Evolutionary conservation across 257 asterid species (phyloP).

Genomic region (Fraxinus quadrangulata): DNA sequence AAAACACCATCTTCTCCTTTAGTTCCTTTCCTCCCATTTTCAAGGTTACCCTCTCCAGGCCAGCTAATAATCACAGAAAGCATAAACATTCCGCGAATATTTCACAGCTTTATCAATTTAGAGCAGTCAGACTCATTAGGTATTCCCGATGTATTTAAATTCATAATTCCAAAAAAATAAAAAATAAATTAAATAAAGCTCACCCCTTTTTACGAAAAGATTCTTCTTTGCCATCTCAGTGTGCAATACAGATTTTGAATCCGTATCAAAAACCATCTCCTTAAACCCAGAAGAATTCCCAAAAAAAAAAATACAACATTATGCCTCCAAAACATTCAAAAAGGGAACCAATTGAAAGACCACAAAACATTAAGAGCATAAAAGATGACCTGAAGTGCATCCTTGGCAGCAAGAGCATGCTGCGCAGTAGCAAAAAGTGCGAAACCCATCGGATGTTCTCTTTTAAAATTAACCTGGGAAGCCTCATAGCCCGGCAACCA

Average conservation of each 20-base stretch:
- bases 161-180: background rate
- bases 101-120: background rate
- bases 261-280: slow-evolving; percentile 93
- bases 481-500: slow-evolving; percentile 99
- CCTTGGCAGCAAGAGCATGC: slow-evolving; percentile 87
- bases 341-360: background rate
- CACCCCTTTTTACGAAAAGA: slow-evolving; percentile 97
- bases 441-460: slow-evolving; percentile 95
- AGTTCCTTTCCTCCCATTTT: too few species aligned
- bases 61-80: background rate
- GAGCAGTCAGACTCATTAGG: background rate
- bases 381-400: slow-evolving; percentile 73
- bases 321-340: background rate
- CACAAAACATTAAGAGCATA: background rate
- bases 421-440: slow-evolving; percentile 85
- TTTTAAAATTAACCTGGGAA: slow-evolving; percentile 93
- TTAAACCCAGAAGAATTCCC: slow-evolving; percentile 24
- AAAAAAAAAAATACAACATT: background rate
- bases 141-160: background rate
- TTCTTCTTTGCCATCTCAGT: slow-evolving; percentile 99
- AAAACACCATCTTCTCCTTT: too few species aligned
- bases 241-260: slow-evolving; percentile 82
- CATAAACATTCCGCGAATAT: background rate
- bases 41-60: too few species aligned
- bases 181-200: slow-evolving; percentile 20